Evolutionary conservation across 306 rosid genomes (phyloP), one percentile per base, ranked within the genome.

Genomic region (Rosa chinensis): DNA sequence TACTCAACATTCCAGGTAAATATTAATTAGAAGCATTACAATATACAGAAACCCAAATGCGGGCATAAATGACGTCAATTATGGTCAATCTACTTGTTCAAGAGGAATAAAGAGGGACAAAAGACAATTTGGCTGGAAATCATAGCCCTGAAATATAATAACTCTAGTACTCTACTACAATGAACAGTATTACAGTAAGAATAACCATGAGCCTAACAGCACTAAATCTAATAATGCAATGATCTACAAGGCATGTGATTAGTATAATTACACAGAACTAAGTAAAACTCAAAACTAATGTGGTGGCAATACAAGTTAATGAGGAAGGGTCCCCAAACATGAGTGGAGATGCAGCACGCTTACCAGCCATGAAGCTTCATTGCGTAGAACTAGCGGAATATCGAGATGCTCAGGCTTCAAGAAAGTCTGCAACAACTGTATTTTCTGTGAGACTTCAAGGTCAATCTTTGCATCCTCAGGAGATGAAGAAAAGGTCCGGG

Each of bases 331-430:
- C 35, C 35, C 35, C 2, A 32, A 32, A 32, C 37, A 44, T 44
- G 47, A 67, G 53, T 28, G 20, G 28, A 47, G 56, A 55, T 40
- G 10, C 67, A 74, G 76, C 64, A 76, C 13, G 40, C 85, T 28
- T 85, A 91, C 96, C 86, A 89, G 90, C 89, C 85, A 88, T 58
- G 92, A 89, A 39, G 89, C 82, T 83, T 91, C 92, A 72, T 86
- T 88, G 45, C 74, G 85, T 68, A 89, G 87, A 76, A 72, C 70
- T 13, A 52, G 69, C 4, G 92, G 93, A 58, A 89, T 91, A 83
- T 91, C 97, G 77, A 91, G 82, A 83, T 91, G 96, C 81, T 87
- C 82, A 18, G 91, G 96, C 89, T 87, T 87, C 71, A 91, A 66
- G 84, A 91, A 91, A n/a, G 90, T 84, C 82, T 86, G 90, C 70